These are phyloP conservation scores for Aspergillus proliferans DNA, from an alignment of 2,329 filamentous ascomycete genomes.

Conservation along the genomic window DNA sequence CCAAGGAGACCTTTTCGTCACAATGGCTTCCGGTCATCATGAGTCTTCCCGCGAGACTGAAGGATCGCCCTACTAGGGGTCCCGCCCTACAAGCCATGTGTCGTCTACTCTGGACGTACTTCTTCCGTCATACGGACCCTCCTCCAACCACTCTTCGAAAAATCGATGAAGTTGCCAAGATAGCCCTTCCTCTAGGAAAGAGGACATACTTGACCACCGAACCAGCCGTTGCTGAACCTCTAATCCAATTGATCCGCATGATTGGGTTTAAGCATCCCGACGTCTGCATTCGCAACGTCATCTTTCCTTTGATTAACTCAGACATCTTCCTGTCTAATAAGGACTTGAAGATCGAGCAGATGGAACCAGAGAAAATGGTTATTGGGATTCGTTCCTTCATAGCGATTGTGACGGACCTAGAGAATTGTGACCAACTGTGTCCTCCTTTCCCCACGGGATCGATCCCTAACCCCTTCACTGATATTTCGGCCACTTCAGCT, in stretches of 20 bases:
- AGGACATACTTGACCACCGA: slow-evolving; percentile 78
- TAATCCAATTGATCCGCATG: slow-evolving; percentile 90
- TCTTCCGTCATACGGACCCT: slow-evolving; percentile 75
- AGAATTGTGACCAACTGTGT: slow-evolving; percentile 68
- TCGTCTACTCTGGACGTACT: slow-evolving; percentile 85
- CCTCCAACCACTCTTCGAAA: slow-evolving; percentile 64
- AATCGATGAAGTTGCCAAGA: slow-evolving; percentile 79
- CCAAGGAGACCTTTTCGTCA: slow-evolving; percentile 71
- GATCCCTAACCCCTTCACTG: slow-evolving; percentile 30
- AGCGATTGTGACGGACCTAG: slow-evolving; percentile 85
- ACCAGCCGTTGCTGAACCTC: slow-evolving; percentile 72
- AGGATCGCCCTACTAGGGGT: slow-evolving; percentile 72
- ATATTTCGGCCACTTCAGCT: slow-evolving; percentile 28
- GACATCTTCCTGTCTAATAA: slow-evolving; percentile 74
- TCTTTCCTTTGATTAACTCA: slow-evolving; percentile 93
- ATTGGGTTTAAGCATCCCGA: slow-evolving; percentile 92
- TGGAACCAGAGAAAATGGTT: slow-evolving; percentile 96
- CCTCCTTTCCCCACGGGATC: slow-evolving; percentile 76
- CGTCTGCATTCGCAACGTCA: slow-evolving; percentile 82
- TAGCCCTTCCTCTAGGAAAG: slow-evolving; percentile 75
- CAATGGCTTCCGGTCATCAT: slow-evolving; percentile 83
- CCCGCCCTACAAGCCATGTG: slow-evolving; percentile 85
- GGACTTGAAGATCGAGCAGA: slow-evolving; percentile 79
- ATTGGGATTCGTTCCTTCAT: slow-evolving; percentile 92
- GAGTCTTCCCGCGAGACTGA: slow-evolving; percentile 71